A percentile compares a stretch with the other conserved stretches of the same genome.
These are phyloP conservation scores for Brassica juncea DNA, from an alignment of 345 rosid genomes.

Conservation along the genomic window DNA sequence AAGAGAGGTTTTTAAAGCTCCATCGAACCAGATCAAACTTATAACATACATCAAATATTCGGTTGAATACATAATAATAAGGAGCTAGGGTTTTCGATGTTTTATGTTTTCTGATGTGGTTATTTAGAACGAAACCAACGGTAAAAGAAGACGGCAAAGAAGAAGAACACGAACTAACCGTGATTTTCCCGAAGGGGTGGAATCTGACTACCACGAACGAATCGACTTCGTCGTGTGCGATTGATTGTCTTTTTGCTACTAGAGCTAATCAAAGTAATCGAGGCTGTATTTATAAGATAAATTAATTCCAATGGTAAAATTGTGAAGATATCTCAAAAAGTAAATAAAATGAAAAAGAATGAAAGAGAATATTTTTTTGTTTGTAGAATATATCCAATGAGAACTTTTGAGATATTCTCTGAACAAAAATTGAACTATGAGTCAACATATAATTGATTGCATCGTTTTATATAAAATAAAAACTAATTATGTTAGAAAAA, in stretches of 20 bases:
- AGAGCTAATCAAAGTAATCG: neutral
- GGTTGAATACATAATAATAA: neutral
- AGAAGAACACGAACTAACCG: neutral
- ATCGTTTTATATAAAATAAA: no score
- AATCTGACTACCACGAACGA: neutral
- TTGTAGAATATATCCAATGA: no score
- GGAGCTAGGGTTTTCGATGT: neutral
- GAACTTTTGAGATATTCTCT: no score
- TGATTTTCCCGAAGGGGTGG: neutral
- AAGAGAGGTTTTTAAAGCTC: neutral
- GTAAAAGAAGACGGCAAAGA: neutral
- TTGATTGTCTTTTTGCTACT: neutral
- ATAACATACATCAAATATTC: neutral
- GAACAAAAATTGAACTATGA: neutral
- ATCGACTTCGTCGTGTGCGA: neutral
- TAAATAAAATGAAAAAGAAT: no score
- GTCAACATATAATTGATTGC: no score
- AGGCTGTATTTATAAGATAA: no score
- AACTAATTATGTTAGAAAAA: no score
- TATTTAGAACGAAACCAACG: neutral
- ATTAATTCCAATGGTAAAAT: no score
- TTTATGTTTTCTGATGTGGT: neutral
- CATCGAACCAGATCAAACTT: neutral
- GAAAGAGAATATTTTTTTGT: no score
- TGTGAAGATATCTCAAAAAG: no score